phyloP scores from a whole-genome alignment of 2,329 filamentous ascomycete genomes.

The Bipolaris gigantea region DNA sequence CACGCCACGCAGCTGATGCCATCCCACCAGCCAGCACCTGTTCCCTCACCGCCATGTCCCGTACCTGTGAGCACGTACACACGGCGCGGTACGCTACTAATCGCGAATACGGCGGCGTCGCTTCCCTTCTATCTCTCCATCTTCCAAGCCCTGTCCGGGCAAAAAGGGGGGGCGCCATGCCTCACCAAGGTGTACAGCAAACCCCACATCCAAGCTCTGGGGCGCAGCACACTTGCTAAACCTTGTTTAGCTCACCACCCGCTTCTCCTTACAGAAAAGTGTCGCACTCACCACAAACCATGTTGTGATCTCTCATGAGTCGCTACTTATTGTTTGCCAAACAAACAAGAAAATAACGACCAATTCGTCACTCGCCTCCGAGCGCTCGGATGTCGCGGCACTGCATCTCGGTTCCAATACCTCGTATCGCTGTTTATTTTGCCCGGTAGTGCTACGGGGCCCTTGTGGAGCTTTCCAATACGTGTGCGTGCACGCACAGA shows the following conservation, averaged over 20 bases:
- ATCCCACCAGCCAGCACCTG: constrained; percentile 4
- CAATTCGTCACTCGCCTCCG: constrained; percentile 2
- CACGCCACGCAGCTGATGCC: constrained; percentile 15
- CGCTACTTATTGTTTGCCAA: background rate
- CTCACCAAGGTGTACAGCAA: constrained; percentile 4
- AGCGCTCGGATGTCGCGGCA: constrained; percentile 4
- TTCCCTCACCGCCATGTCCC: constrained; percentile 14
- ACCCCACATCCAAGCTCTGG: constrained; percentile 16
- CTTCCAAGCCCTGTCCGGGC: background rate
- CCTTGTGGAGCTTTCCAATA: constrained; percentile 5
- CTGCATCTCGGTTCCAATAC: constrained; percentile 6
- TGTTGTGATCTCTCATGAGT: constrained; percentile 2
- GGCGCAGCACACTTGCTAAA: constrained; percentile 9
- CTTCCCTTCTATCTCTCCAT: constrained; percentile 2
- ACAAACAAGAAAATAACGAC: background rate
- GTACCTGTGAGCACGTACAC: background rate
- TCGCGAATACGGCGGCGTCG: constrained; percentile 2
- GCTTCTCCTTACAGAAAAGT: background rate
- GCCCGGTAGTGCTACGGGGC: constrained; percentile 9
- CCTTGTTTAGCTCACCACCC: constrained; percentile 5
- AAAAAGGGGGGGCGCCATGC: constrained; percentile 5
- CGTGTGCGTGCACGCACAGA: constrained; percentile 5
- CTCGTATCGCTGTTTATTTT: constrained; percentile 12
- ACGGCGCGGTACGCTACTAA: background rate
- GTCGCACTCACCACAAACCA: background rate